A percentile compares a stretch with the other conserved stretches of the same genome.
Evolutionary conservation across 306 rosid species (phyloP).

Genomic region (Castanopsis chinensis): DNA sequence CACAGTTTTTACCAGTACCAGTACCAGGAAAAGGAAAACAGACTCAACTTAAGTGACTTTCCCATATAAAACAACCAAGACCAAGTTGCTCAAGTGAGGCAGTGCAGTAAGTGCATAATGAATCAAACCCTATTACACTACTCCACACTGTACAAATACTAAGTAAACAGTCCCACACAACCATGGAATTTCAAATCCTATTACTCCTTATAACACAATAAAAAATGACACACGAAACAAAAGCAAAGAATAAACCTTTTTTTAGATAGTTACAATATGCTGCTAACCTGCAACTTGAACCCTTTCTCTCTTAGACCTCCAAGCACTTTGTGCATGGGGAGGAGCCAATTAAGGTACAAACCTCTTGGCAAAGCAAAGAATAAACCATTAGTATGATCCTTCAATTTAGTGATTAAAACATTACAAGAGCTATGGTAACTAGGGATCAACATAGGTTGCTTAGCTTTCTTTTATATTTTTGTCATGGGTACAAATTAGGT

Average conservation of each 20-base stretch:
- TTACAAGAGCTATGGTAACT: background rate
- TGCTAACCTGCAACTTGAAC: no score
- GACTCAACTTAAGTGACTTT: background rate
- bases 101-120: background rate
- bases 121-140: background rate
- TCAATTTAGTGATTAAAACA: background rate
- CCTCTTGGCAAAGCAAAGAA: background rate
- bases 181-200: background rate
- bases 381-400: background rate
- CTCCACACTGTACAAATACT: no score
- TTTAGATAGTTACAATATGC: no score
- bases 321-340: no score
- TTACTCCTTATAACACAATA: background rate
- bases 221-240: background rate
- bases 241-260: background rate
- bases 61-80: background rate
- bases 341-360: no score
- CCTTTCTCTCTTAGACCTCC: no score
- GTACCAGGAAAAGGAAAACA: background rate
- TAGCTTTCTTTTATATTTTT: background rate
- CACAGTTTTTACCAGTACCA: background rate
- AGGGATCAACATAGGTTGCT: background rate
- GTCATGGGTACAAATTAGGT: background rate
- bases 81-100: background rate
- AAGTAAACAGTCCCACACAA: background rate